These are phyloP conservation scores for Diaporthe citrichinensis DNA, from an alignment of 2,329 filamentous ascomycete genomes.

Conservation along the genomic window DNA sequence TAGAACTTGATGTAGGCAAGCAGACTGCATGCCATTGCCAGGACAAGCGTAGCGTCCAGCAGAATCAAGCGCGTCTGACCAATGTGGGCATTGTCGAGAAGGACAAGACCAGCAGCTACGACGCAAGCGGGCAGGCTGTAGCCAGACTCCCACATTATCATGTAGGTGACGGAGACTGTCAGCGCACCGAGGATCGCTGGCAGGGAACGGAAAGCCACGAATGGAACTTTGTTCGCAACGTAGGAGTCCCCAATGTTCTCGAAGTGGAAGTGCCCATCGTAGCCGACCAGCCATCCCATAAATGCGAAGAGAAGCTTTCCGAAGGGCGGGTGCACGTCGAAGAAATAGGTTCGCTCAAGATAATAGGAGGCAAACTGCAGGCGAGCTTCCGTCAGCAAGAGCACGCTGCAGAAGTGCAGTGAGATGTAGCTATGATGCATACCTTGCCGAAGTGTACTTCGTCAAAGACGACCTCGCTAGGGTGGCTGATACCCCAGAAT, in stretches of 20 bases:
- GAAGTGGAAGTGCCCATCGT: constrained; percentile 97
- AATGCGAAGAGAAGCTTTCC: constrained; percentile 98
- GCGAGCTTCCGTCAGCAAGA: constrained; percentile 40
- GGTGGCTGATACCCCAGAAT: constrained; percentile 96
- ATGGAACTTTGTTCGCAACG: constrained; percentile 95
- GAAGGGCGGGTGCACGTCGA: constrained; percentile 98
- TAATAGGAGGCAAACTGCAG: constrained; percentile 83
- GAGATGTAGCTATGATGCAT: constrained; percentile 49
- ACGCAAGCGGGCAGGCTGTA: constrained; percentile 96
- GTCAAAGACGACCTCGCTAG: constrained; percentile 97
- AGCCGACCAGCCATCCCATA: constrained; percentile 97
- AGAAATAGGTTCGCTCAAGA: constrained; percentile 97
- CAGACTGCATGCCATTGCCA: constrained; percentile 96
- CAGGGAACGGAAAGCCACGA: constrained; percentile 94
- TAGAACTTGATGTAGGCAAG: constrained; percentile 98
- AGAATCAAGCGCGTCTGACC: constrained; percentile 96
- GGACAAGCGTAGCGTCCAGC: constrained; percentile 91
- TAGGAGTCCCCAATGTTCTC: constrained; percentile 99
- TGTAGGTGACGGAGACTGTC: constrained; percentile 92
- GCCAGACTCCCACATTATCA: constrained; percentile 99
- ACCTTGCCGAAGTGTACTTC: constrained; percentile 99
- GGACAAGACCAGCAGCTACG: constrained; percentile 85
- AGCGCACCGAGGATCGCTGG: constrained; percentile 92
- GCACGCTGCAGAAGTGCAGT: not conserved
- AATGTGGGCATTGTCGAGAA: constrained; percentile 98